These are phyloP conservation scores for Aspergillus sp. DNA, from an alignment of 2,329 filamentous ascomycete genomes.

Conservation along the genomic window DNA sequence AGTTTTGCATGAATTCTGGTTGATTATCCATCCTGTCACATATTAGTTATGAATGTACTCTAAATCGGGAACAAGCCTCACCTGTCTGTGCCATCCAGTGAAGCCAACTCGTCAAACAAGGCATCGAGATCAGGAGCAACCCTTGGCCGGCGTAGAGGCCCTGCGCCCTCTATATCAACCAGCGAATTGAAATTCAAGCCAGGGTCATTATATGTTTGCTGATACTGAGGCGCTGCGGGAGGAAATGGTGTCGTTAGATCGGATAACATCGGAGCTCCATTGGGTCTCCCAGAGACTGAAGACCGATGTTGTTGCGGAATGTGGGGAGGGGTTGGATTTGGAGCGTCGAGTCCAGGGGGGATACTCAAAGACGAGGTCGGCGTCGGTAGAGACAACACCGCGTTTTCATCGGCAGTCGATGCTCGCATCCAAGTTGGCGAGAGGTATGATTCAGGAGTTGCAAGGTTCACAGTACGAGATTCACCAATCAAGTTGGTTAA, in stretches of 20 bases:
- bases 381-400: constrained; percentile 27
- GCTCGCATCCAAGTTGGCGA: constrained; percentile 30
- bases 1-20: constrained; percentile 41
- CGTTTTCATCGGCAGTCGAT: constrained; percentile 24
- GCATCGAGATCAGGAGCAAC: constrained; percentile 47
- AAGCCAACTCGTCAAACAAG: constrained; percentile 59
- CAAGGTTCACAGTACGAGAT: constrained; percentile 4
- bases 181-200: constrained; percentile 27
- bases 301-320: constrained; percentile 12
- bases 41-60: background rate
- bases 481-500: constrained; percentile 11
- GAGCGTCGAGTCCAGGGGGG: constrained; percentile 19
- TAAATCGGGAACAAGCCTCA: constrained; percentile 14
- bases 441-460: constrained; percentile 23
- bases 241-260: constrained; percentile 26
- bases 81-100: constrained; percentile 55
- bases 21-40: constrained; percentile 32
- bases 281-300: constrained; percentile 22
- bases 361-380: constrained; percentile 29
- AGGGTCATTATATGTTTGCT: constrained; percentile 27
- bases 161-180: constrained; percentile 32
- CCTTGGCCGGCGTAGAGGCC: constrained; percentile 26
- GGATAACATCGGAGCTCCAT: constrained; percentile 20
- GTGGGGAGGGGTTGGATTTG: constrained; percentile 20
- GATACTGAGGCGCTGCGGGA: constrained; percentile 25